phyloP scores from a whole-genome alignment of 441 rosid genomes.

The Pelargonium citronellum region DNA sequence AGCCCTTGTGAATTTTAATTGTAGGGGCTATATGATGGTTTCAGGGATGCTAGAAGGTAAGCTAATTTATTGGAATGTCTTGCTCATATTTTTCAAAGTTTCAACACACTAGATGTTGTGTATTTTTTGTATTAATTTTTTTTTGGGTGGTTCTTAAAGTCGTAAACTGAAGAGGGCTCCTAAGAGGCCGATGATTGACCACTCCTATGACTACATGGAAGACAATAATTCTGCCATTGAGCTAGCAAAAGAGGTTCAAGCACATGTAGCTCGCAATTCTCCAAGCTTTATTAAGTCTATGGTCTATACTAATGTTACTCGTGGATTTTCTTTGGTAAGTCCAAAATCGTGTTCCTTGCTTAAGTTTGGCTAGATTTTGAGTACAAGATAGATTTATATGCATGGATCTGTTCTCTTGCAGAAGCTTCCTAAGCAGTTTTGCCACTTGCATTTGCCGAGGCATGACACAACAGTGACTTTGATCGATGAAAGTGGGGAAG shows the following conservation, averaged over 20 bases:
- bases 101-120: neutral
- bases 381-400: neutral
- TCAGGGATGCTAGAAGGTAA: neutral
- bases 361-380: neutral
- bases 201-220: neutral
- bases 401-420: conserved; percentile 10
- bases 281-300: conserved; percentile 9
- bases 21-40: conserved; percentile 1
- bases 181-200: neutral
- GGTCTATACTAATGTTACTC: conserved; percentile 7
- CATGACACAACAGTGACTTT: conserved; percentile 15
- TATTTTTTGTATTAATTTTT: neutral
- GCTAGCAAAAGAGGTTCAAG: conserved; percentile 12
- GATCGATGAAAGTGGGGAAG: conserved; percentile 2
- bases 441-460: conserved; percentile 9
- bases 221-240: neutral
- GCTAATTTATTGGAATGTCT: neutral
- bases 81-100: neutral
- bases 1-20: neutral
- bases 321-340: conserved; percentile 7
- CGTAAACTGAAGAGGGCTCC: conserved; percentile 5
- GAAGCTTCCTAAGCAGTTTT: conserved; percentile 14
- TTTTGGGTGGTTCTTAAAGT: neutral
- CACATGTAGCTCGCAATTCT: neutral
- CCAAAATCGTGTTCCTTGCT: neutral